phyloP scores from a whole-genome alignment of 768 basidiomycete genomes.

The Artomyces pyxidatus region DNA sequence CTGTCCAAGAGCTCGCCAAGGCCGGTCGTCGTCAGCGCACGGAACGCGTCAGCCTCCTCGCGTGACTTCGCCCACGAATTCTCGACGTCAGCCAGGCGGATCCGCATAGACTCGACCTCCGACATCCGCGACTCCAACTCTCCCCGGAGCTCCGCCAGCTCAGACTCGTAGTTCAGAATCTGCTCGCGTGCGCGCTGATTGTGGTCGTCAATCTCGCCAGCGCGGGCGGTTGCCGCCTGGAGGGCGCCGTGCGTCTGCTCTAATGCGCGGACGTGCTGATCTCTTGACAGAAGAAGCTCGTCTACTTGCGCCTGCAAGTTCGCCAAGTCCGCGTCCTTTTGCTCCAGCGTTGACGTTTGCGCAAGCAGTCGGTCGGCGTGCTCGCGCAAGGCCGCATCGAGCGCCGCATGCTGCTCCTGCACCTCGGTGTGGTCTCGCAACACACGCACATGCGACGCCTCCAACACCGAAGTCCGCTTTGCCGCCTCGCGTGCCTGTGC shows the following conservation, averaged over 20 bases:
- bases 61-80: conserved; percentile 88
- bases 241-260: conserved; percentile 81
- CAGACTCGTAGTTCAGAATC: conserved; percentile 62
- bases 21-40: conserved; percentile 78
- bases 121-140: conserved; percentile 71
- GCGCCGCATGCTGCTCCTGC: conserved; percentile 47
- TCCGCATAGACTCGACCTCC: conserved; percentile 65
- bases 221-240: conserved; percentile 63
- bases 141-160: conserved; percentile 68
- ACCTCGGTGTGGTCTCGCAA: conserved; percentile 62
- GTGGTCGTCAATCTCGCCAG: conserved; percentile 70
- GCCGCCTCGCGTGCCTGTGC: conserved; percentile 66
- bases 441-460: conserved; percentile 58
- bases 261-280: conserved; percentile 81
- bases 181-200: conserved; percentile 65
- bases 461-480: conserved; percentile 67
- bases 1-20: conserved; percentile 84
- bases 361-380: conserved; percentile 66
- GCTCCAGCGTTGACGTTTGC: conserved; percentile 67
- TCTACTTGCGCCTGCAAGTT: conserved; percentile 59
- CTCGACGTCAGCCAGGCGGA: conserved; percentile 70
- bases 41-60: conserved; percentile 86
- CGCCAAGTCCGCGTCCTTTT: conserved; percentile 71
- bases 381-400: conserved; percentile 66
- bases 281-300: conserved; percentile 59